Base-by-base conservation (phyloP, 257 asterid species). In the Solanum virginianum region DNA sequence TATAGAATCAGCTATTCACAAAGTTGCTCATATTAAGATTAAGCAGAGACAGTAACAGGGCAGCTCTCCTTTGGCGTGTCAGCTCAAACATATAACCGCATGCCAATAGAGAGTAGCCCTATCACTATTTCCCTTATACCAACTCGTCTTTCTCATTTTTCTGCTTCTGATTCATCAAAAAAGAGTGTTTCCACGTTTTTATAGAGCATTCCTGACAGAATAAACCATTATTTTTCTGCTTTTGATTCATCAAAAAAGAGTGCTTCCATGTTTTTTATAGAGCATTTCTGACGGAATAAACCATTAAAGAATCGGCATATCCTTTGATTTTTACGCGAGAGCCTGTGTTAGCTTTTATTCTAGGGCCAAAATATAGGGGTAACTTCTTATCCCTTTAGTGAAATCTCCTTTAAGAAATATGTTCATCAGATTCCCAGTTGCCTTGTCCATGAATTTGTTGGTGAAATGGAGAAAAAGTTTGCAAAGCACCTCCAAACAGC, bases 1-100 rank as follows among this genome's bases (percentile, higher is more conserved):
- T 29, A 1, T 29, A 29, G 8, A 43, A 43, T 6, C 8, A 43
- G 20, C 13, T 77, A 49, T 29, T 1, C 9, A 12, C 26, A 39
- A 70, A 10, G 24, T 3, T 16, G 8, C 16, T 32, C 26, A 1
- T 72, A 29, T 12, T 72, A 74, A 7, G 54, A 66, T 45, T 92
- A 90, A 90, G 89, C 87, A 13, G 81, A 92, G 87, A 45, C 86
- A 89, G 77, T 90, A 85, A 53, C 56, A 90, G 95, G 95, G 94
- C 95, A 92, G 88, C 95, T 92, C 95, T 91, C 93, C 94, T 89
- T 91, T 90, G 93, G 94, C 95, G 84, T 92, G 94, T 79, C 36
- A 65, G 36, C 1, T 65, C 26, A 56, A 20, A 47, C 22, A 26
- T 74, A 9, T 20, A 22, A 66, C n/a, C 55, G 39, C 90, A 91